These are phyloP conservation scores for Sarocladium oryzae DNA, from an alignment of 2,329 filamentous ascomycete species.

Conservation along the genomic window DNA sequence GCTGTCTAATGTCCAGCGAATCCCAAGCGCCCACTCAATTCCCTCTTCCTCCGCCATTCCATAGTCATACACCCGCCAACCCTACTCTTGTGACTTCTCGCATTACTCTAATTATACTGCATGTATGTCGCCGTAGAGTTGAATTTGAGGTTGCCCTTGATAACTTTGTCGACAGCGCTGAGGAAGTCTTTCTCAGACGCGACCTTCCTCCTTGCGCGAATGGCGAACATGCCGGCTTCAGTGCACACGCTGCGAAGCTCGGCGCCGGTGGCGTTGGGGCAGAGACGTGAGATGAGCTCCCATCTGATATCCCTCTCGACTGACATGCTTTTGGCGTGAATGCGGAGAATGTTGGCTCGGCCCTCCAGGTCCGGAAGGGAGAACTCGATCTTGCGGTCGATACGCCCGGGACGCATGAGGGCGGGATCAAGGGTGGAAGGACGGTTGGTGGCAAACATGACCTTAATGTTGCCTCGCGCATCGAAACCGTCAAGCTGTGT, in stretches of 20 bases:
- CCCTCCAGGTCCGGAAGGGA: conserved; percentile 95
- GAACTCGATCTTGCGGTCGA: conserved; percentile 98
- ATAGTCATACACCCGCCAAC: conserved; percentile 1
- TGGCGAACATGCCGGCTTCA: conserved; percentile 98
- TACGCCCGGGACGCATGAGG: conserved; percentile 93
- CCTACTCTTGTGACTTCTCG: conserved; percentile 15
- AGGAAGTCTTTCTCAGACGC: conserved; percentile 98
- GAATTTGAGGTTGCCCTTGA: conserved; percentile 99
- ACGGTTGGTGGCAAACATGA: conserved; percentile 98
- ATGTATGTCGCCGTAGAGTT: conserved; percentile 97
- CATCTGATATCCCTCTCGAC: conserved; percentile 98
- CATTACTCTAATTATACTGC: conserved; percentile 80
- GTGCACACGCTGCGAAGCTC: conserved; percentile 95
- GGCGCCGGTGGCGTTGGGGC: conserved; percentile 94
- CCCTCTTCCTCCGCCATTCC: conserved; percentile 16
- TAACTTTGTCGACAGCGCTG: conserved; percentile 97
- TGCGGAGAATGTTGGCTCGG: conserved; percentile 92
- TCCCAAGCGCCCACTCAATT: not conserved
- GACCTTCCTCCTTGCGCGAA: conserved; percentile 89
- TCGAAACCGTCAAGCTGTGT: conserved; percentile 97
- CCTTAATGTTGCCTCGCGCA: conserved; percentile 95
- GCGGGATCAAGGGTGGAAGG: conserved; percentile 95
- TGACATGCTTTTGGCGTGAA: conserved; percentile 99
- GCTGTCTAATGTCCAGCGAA: not conserved
- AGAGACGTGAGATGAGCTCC: conserved; percentile 95